Evolutionary conservation across 768 basidiomycete species (phyloP).

Genomic region (Grammothele lineata): DNA sequence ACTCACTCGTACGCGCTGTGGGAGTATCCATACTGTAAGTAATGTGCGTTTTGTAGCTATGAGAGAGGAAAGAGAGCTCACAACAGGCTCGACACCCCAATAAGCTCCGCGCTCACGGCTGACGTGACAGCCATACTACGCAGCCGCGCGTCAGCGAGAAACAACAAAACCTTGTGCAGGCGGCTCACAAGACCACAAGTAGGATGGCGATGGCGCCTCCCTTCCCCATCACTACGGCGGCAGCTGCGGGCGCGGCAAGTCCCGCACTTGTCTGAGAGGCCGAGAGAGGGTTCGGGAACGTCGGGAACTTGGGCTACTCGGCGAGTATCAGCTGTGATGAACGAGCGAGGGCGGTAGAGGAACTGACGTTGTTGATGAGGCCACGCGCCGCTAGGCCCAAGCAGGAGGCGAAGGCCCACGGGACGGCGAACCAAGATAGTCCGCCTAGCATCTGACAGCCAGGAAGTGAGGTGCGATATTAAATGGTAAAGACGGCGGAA

Average conservation of each 20-base stretch:
- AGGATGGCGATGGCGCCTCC: conserved; percentile 34
- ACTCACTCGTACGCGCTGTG: conserved; percentile 44
- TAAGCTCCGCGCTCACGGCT: conserved; percentile 32
- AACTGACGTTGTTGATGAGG: conserved; percentile 23
- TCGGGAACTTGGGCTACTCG: conserved; percentile 46
- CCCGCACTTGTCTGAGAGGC: conserved; percentile 37
- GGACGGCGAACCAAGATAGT: conserved; percentile 48
- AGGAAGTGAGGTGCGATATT: neutral
- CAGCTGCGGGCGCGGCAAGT: conserved; percentile 33
- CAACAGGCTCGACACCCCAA: conserved; percentile 33
- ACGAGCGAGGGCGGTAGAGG: conserved; percentile 6
- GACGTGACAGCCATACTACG: conserved; percentile 40
- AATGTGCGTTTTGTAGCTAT: too few relatives aligned
- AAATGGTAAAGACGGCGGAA: too few relatives aligned
- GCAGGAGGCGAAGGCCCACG: conserved; percentile 40
- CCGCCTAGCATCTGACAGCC: conserved; percentile 47
- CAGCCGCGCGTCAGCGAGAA: conserved; percentile 29
- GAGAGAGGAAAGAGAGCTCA: conserved; percentile 22
- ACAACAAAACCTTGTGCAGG: too few relatives aligned
- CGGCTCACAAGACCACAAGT: conserved; percentile 27
- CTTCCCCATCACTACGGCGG: conserved; percentile 31
- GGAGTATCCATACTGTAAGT: neutral
- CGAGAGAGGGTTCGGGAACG: conserved; percentile 33
- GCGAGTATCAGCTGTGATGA: neutral
- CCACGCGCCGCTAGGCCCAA: conserved; percentile 35